Conservation (phyloP, 2,329 filamentous ascomycete genomes). For the Talaromyces sp. region DNA sequence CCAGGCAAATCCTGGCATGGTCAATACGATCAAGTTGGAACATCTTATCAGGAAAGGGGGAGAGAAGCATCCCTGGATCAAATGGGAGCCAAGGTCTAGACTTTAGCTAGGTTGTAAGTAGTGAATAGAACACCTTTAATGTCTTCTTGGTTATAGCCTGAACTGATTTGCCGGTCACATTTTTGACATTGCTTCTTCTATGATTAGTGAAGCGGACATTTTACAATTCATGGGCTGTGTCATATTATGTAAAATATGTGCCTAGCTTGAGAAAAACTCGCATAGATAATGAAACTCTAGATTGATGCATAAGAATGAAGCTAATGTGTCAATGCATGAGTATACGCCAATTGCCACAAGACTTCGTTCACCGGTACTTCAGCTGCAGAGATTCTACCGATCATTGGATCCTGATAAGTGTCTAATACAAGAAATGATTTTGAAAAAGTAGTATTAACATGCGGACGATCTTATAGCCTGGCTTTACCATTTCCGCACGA, state of each 20-base stretch:
- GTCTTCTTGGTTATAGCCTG: neutral
- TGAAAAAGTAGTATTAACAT: too few relatives aligned
- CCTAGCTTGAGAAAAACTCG: neutral
- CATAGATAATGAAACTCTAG: too few relatives aligned
- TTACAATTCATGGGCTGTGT: neutral
- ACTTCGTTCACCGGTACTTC: neutral
- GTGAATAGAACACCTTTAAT: neutral
- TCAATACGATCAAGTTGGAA: constrained; percentile 31
- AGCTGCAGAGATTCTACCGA: neutral
- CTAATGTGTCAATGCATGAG: neutral
- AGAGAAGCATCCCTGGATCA: constrained; percentile 14
- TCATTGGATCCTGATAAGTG: neutral
- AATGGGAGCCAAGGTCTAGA: constrained; percentile 8
- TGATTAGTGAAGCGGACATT: neutral
- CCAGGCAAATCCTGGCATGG: constrained; percentile 28
- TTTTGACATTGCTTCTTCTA: neutral
- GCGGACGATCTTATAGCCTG: neutral
- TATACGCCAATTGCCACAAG: neutral
- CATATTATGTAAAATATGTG: too few relatives aligned
- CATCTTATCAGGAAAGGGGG: constrained; percentile 16
- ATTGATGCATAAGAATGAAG: neutral
- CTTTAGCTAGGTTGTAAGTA: neutral
- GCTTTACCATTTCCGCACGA: neutral
- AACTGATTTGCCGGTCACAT: neutral
- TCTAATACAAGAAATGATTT: neutral